Percentiles rank a stretch among this genome's conserved stretches.
Evolutionary conservation across 805 yeast species (phyloP).

Genomic region (Kregervanrija delftensis): DNA sequence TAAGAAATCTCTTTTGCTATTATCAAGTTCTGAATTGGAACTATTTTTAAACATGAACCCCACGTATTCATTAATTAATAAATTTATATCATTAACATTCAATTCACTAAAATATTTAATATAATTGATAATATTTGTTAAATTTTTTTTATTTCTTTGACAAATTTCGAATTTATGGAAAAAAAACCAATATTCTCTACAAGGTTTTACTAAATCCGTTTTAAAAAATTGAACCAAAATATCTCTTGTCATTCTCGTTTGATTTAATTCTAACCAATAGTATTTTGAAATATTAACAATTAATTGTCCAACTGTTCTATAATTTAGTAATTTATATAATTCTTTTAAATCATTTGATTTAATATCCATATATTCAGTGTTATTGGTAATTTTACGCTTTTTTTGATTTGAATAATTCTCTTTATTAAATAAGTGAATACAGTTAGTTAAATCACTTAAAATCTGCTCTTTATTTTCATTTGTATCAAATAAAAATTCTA

Average conservation of each 20-base stretch:
- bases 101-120: constrained; percentile 39
- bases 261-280: constrained; percentile 18
- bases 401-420: constrained; percentile 4
- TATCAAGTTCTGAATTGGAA: constrained; percentile 15
- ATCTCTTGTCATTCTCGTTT: constrained; percentile 20
- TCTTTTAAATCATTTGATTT: constrained; percentile 11
- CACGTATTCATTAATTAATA: constrained; percentile 30
- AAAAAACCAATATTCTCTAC: constrained; percentile 49
- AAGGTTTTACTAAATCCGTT: constrained; percentile 29
- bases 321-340: constrained; percentile 13
- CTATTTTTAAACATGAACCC: constrained; percentile 30
- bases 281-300: constrained; percentile 22
- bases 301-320: constrained; percentile 21
- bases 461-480: constrained; percentile 6
- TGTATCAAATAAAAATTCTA: constrained; percentile 8
- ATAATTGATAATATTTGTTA: constrained; percentile 38
- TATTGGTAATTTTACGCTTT: background rate
- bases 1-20: constrained; percentile 18
- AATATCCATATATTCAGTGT: background rate
- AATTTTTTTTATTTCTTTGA: constrained; percentile 36
- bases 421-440: constrained; percentile 12
- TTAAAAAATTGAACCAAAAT: constrained; percentile 20
- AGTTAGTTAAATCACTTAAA: constrained; percentile 9
- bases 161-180: constrained; percentile 47
- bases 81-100: constrained; percentile 42